A percentile compares a stretch with the other conserved stretches of the same genome.
Evolutionary conservation across 2,329 filamentous ascomycete species (phyloP).

Genomic region (Alternaria arbusti): DNA sequence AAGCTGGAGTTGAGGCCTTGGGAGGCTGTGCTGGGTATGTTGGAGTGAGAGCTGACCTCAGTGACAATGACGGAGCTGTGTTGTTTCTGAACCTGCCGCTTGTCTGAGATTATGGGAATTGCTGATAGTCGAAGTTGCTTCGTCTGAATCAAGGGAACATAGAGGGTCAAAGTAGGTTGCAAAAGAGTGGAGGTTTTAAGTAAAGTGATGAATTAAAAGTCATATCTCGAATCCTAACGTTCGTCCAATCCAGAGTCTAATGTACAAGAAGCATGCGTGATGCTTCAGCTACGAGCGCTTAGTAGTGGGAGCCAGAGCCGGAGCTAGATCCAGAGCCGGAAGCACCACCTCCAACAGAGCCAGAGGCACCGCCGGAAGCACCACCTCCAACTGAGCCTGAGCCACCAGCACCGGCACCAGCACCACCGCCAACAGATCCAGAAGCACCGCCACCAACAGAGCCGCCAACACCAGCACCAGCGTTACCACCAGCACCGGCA

Average conservation of each 20-base stretch:
- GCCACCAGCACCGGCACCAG: not conserved
- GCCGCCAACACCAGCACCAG: not conserved
- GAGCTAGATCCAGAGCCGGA: not conserved
- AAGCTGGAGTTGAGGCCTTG: slow-evolving; percentile 40
- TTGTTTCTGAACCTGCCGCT: not conserved
- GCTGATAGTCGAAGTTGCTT: not conserved
- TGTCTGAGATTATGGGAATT: too few relatives aligned
- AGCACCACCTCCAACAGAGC: not conserved
- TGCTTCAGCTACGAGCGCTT: not conserved
- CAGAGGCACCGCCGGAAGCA: not conserved
- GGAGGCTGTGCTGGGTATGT: slow-evolving; percentile 43
- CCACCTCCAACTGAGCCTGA: not conserved
- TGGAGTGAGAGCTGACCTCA: slow-evolving; percentile 6
- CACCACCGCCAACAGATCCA: not conserved
- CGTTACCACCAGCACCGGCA: not conserved
- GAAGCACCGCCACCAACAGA: not conserved
- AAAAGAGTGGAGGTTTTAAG: not conserved
- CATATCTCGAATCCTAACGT: not conserved
- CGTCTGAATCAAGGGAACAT: not conserved
- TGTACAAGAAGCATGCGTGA: not conserved
- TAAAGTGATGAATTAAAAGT: not conserved
- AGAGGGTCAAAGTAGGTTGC: not conserved
- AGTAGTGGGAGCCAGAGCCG: not conserved
- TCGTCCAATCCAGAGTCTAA: not conserved
- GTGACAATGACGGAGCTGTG: not conserved